Evolutionary conservation across 768 basidiomycete species (phyloP).

Genomic region (Collybia sp.): DNA sequence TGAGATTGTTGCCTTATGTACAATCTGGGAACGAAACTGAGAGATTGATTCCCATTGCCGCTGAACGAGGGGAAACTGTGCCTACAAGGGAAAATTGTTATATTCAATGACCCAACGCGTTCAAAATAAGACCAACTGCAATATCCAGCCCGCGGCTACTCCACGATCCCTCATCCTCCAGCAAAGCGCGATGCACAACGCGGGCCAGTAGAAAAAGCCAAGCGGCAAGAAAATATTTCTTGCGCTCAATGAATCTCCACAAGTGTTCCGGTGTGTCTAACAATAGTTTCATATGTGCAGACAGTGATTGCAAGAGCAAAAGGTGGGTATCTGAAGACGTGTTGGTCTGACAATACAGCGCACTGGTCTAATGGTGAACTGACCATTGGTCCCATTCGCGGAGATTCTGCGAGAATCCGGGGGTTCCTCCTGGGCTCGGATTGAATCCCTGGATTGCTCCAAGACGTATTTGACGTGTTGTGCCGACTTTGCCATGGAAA

Average conservation of each 20-base stretch:
- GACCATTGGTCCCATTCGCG: constrained; percentile 36
- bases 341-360: constrained; percentile 2
- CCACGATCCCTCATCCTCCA: constrained; percentile 63
- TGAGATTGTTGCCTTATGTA: constrained; percentile 82
- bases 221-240: constrained; percentile 76
- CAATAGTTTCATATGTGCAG: constrained; percentile 88
- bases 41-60: constrained; percentile 91
- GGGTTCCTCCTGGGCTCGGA: constrained; percentile 42
- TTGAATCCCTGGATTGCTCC: constrained; percentile 53
- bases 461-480: constrained; percentile 58
- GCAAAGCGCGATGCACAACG: constrained; percentile 75
- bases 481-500: constrained; percentile 68
- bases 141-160: constrained; percentile 56
- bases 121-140: constrained; percentile 33
- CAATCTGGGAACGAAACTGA: constrained; percentile 85
- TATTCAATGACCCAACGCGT: background rate
- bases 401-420: constrained; percentile 37
- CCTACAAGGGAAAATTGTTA: constrained; percentile 32
- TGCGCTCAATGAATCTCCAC: constrained; percentile 81
- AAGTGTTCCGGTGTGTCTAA: constrained; percentile 90
- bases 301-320: constrained; percentile 64
- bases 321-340: constrained; percentile 55
- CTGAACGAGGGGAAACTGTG: constrained; percentile 83
- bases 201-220: constrained; percentile 86
- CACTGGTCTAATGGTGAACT: background rate